Percentiles rank a stretch among this genome's conserved stretches.
phyloP scores from a whole-genome alignment of 108 stramenopile species.

The Parietichytrium sp. region DNA sequence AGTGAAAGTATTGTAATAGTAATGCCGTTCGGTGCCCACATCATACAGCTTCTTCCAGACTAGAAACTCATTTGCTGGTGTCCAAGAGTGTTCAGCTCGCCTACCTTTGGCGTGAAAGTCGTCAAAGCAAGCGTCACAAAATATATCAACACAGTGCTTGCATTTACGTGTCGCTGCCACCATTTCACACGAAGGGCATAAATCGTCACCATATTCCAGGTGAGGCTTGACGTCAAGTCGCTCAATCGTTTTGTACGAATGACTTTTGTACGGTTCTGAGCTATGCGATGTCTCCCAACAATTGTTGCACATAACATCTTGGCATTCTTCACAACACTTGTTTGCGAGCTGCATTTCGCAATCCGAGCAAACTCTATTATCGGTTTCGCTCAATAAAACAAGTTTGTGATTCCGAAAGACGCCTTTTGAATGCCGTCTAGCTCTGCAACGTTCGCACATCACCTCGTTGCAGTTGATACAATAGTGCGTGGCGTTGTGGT shows the following conservation, averaged over 20 bases:
- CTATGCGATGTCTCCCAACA: background rate
- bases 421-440: background rate
- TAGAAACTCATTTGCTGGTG: background rate
- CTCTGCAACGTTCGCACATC: background rate
- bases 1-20: background rate
- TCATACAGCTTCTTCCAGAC: slow-evolving; percentile 36
- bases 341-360: slow-evolving; percentile 37
- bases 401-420: background rate
- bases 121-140: slow-evolving; percentile 6
- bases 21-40: background rate
- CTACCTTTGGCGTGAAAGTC: background rate
- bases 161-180: background rate
- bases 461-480: slow-evolving; percentile 11
- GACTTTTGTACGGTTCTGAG: background rate
- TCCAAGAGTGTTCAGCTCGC: background rate
- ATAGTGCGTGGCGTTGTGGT: background rate
- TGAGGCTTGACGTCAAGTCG: background rate
- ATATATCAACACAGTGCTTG: slow-evolving; percentile 5
- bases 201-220: slow-evolving; percentile 8
- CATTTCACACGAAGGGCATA: slow-evolving; percentile 6
- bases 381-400: background rate
- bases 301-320: background rate
- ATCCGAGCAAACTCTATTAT: background rate
- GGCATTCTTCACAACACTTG: background rate
- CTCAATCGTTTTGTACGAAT: background rate